Percentiles rank a stretch among this genome's conserved stretches.
Conservation (phyloP, 1,139 yeast species). For the Nakaseomyces delphensis region DNA sequence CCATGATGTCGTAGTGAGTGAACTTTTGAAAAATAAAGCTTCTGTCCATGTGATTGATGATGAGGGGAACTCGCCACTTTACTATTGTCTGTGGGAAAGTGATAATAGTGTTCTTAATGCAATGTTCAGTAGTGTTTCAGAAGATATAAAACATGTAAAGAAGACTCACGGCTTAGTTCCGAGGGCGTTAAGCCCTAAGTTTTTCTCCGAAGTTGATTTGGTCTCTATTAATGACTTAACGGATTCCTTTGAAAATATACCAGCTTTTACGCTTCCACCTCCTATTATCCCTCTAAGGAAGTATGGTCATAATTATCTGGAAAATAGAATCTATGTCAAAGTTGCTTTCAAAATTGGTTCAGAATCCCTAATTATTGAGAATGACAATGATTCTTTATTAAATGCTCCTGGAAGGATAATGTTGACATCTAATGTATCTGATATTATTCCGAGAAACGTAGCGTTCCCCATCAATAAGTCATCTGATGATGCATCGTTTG, state of each 20-base stretch:
- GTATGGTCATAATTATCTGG: conserved; percentile 92
- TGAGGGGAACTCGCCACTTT: conserved; percentile 72
- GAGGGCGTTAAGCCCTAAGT: conserved; percentile 7
- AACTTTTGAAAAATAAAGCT: conserved; percentile 62
- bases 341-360: conserved; percentile 56
- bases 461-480: conserved; percentile 44
- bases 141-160: conserved; percentile 10
- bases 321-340: conserved; percentile 77
- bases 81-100: conserved; percentile 92
- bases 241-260: conserved; percentile 43
- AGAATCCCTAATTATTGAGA: conserved; percentile 47
- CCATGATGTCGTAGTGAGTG: conserved; percentile 60
- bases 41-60: conserved; percentile 67
- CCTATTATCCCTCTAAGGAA: conserved; percentile 89
- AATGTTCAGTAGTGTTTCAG: conserved; percentile 34
- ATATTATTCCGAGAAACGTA: conserved; percentile 79
- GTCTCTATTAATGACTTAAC: conserved; percentile 11
- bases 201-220: not conserved
- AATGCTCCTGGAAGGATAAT: conserved; percentile 61
- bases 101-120: conserved; percentile 71
- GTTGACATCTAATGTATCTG: conserved; percentile 58
- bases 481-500: conserved; percentile 4
- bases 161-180: conserved; percentile 17
- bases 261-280: conserved; percentile 87
- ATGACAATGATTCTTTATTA: conserved; percentile 36